These are phyloP conservation scores for Rasamsonia emersonii DNA, from an alignment of 2,329 filamentous ascomycete species.

Conservation along the genomic window DNA sequence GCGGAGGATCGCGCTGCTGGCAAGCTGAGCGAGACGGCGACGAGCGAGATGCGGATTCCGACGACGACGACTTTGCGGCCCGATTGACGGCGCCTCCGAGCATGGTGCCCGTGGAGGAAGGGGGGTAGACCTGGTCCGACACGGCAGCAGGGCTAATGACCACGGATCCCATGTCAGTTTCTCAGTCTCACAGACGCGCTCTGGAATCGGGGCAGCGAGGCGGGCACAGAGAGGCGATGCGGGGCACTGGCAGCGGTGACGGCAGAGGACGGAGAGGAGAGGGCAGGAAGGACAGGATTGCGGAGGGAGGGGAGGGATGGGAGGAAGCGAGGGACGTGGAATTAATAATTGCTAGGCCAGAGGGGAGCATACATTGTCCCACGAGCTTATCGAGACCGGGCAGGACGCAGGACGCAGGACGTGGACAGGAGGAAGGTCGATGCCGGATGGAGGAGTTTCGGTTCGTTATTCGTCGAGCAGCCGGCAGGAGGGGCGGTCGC, in stretches of 20 bases:
- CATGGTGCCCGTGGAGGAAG: conserved; percentile 52
- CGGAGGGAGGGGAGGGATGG: background rate
- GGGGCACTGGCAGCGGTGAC: conserved; percentile 3
- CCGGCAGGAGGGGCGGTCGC: conserved; percentile 6
- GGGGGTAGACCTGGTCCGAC: conserved; percentile 62
- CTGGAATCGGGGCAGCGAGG: conserved; percentile 2
- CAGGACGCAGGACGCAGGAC: too few species aligned
- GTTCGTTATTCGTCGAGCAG: conserved; percentile 8
- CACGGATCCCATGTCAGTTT: conserved; percentile 52
- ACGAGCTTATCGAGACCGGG: background rate
- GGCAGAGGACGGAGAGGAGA: conserved; percentile 1
- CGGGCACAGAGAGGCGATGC: conserved; percentile 3
- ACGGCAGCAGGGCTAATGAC: conserved; percentile 62
- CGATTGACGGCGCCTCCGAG: conserved; percentile 38
- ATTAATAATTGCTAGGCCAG: too few species aligned
- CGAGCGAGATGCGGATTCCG: conserved; percentile 30
- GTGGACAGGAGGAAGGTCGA: conserved; percentile 8
- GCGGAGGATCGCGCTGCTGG: conserved; percentile 11
- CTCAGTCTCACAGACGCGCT: conserved; percentile 3
- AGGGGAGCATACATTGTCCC: too few species aligned
- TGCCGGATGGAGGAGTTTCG: conserved; percentile 9
- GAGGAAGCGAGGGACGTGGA: background rate
- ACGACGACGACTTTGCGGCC: conserved; percentile 10
- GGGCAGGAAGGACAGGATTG: conserved; percentile 4
- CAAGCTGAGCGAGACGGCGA: conserved; percentile 19